Conservation (phyloP, 306 rosid genomes). For the Canavalia ensiformis region DNA sequence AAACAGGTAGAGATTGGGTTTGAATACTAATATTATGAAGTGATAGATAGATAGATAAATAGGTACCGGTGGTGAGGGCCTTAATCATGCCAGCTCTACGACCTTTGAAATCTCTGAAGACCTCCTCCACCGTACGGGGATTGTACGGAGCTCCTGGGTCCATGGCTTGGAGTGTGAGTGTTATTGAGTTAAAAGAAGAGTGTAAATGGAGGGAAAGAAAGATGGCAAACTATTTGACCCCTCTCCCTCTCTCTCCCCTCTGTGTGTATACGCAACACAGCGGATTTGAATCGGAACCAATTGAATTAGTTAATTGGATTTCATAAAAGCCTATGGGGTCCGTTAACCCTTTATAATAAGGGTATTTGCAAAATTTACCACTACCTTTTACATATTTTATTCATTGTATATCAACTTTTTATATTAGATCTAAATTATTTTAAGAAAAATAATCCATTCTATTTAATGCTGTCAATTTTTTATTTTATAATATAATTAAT, state of each 20-base stretch:
- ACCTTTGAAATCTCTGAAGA: constrained; percentile 72
- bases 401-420: too few species aligned
- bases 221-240: constrained; percentile 54
- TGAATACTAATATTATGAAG: too few species aligned
- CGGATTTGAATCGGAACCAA: constrained; percentile 66
- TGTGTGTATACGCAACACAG: not conserved
- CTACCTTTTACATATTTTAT: too few species aligned
- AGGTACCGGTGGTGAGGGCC: constrained; percentile 72
- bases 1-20: not conserved
- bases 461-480: too few species aligned
- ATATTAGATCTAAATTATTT: too few species aligned
- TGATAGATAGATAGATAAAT: too few species aligned
- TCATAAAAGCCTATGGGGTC: constrained; percentile 48
- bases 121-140: constrained; percentile 71
- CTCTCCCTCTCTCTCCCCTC: not conserved
- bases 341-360: constrained; percentile 12
- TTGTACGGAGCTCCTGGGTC: constrained; percentile 55
- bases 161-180: constrained; percentile 38
- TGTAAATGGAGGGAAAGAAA: constrained; percentile 68
- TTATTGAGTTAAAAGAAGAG: not conserved
- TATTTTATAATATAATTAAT: too few species aligned
- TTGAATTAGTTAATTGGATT: constrained; percentile 50
- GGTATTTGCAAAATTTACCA: too few species aligned
- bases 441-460: too few species aligned
- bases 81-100: constrained; percentile 73